A percentile compares a stretch with the other conserved stretches of the same genome.
Conservation (phyloP, 257 asterid genomes). For the Cruciata laevipes region DNA sequence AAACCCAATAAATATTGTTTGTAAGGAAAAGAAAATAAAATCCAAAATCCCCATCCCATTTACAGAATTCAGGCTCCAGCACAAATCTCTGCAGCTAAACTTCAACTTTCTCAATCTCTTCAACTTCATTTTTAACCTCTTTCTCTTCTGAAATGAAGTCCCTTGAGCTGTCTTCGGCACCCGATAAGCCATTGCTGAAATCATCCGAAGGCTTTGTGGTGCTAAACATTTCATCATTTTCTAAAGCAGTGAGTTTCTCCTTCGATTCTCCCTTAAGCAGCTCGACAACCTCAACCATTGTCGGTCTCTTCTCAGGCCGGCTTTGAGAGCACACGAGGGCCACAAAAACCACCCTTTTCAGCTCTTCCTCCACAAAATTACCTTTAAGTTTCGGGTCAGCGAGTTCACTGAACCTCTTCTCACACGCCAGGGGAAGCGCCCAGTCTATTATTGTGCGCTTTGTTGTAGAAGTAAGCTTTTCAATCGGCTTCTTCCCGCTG, state of each 20-base stretch:
- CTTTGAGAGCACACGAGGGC: conserved; percentile 60
- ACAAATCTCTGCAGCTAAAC: conserved; percentile 10
- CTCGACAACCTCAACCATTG: conserved; percentile 66
- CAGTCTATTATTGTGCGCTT: conserved; percentile 66
- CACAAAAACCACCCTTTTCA: conserved; percentile 58
- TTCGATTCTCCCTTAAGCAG: conserved; percentile 58
- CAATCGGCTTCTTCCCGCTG: conserved; percentile 80
- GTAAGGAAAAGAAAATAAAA: not conserved
- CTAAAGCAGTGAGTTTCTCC: conserved; percentile 58
- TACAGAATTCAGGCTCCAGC: conserved; percentile 9
- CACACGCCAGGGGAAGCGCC: conserved; percentile 73
- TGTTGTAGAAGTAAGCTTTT: conserved; percentile 39
- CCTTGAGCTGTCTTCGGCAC: conserved; percentile 39
- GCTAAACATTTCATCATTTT: conserved; percentile 67
- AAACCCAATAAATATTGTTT: not conserved
- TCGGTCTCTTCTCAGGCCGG: conserved; percentile 74
- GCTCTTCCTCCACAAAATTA: conserved; percentile 63
- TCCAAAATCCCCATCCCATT: not conserved
- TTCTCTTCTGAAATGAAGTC: conserved; percentile 31
- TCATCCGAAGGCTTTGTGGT: conserved; percentile 28
- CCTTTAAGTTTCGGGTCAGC: conserved; percentile 62
- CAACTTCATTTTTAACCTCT: conserved; percentile 28
- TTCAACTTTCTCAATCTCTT: conserved; percentile 52
- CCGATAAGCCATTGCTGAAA: conserved; percentile 20
- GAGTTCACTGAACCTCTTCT: conserved; percentile 51